A percentile compares a stretch with the other conserved stretches of the same genome.
Conservation (phyloP, 2,329 filamentous ascomycete genomes). For the Pyricularia sp. region DNA sequence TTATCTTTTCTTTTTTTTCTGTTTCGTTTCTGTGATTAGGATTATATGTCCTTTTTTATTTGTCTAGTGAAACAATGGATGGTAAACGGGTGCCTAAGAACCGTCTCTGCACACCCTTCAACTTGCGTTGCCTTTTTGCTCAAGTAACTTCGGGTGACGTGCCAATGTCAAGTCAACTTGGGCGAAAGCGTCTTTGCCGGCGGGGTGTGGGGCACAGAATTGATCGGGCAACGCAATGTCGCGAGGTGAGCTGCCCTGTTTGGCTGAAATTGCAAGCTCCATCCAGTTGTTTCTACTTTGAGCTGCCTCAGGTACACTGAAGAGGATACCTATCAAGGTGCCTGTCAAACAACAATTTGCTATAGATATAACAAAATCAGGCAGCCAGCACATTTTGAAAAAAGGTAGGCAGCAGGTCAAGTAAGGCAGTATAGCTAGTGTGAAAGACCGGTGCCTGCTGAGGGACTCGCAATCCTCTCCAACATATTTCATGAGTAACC, state of each 20-base stretch:
- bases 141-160: not conserved
- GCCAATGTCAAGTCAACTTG: not conserved
- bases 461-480: not conserved
- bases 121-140: not conserved
- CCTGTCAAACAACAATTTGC: too few species aligned
- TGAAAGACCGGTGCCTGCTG: not conserved
- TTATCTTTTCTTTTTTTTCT: not conserved
- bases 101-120: not conserved
- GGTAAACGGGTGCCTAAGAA: not conserved
- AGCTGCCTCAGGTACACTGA: not conserved
- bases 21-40: not conserved
- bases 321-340: not conserved
- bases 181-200: not conserved
- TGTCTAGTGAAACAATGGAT: not conserved
- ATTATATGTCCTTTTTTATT: not conserved
- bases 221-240: not conserved
- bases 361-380: not conserved
- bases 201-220: not conserved
- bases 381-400: not conserved
- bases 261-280: not conserved
- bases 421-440: not conserved
- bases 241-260: not conserved
- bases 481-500: too few species aligned
- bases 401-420: not conserved
- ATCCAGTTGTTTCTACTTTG: not conserved